Evolutionary conservation across 1,284 basidiomycete species (phyloP).

Genomic region (Marasmius fiardii): DNA sequence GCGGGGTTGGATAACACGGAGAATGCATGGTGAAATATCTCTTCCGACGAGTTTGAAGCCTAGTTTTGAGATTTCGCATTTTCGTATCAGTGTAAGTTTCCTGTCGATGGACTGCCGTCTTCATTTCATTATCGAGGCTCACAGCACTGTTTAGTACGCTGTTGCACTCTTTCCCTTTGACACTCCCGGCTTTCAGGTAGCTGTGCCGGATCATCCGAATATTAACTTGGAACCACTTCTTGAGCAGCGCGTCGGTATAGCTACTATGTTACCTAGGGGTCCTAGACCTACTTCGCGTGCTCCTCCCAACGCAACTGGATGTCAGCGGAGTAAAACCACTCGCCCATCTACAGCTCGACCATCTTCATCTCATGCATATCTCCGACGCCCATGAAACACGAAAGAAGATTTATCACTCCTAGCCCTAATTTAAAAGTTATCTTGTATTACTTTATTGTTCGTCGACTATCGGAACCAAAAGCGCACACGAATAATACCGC

Average conservation of each 20-base stretch:
- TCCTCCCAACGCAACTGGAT: conserved; percentile 4
- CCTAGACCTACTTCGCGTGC: conserved; percentile 23
- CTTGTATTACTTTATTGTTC: not conserved
- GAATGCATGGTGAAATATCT: conserved; percentile 39
- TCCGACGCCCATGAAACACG: not conserved
- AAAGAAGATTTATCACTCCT: not conserved
- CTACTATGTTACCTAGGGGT: conserved; percentile 28
- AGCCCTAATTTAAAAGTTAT: not conserved
- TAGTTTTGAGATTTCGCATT: conserved; percentile 31
- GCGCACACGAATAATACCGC: too few relatives aligned
- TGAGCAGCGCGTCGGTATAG: conserved; percentile 28
- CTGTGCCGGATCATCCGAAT: conserved; percentile 1
- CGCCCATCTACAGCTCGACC: not conserved
- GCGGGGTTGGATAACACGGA: conserved; percentile 16
- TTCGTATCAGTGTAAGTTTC: conserved; percentile 33
- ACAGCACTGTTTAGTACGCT: conserved; percentile 22
- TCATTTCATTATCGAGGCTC: not conserved
- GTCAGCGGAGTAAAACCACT: too few relatives aligned
- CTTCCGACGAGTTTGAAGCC: conserved; percentile 36
- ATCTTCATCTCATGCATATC: not conserved
- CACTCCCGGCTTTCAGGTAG: conserved; percentile 4
- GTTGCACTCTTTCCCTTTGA: conserved; percentile 29
- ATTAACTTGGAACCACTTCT: conserved; percentile 10
- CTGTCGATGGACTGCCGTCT: not conserved
- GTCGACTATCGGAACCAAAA: not conserved